Evolutionary conservation across 2,329 filamentous ascomycete species (phyloP).

Genomic region (Alternaria tenuissima): DNA sequence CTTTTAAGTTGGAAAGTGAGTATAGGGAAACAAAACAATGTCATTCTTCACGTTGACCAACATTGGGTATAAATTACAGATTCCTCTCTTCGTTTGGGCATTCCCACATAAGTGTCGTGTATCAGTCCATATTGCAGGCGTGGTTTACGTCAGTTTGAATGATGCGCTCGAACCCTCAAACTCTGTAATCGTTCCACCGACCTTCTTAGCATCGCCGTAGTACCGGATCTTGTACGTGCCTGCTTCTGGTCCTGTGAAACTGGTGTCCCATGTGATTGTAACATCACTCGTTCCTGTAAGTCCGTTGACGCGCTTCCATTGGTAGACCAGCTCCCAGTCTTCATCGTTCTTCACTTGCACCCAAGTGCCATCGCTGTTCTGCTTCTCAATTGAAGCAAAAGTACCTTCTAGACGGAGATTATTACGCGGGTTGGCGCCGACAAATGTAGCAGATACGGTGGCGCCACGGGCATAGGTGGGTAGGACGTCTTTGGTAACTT

Average conservation of each 20-base stretch:
- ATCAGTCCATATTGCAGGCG: background rate
- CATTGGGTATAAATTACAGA: background rate
- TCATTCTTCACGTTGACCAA: background rate
- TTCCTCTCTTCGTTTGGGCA: background rate
- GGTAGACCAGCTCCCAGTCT: conserved; percentile 85
- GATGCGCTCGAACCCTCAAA: conserved; percentile 58
- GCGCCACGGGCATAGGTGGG: conserved; percentile 68
- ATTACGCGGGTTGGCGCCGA: conserved; percentile 90
- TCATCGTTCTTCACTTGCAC: conserved; percentile 71
- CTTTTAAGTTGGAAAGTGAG: background rate
- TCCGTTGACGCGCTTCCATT: conserved; percentile 77
- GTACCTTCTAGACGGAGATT: conserved; percentile 81
- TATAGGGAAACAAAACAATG: background rate
- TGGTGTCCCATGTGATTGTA: conserved; percentile 79
- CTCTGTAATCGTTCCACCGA: conserved; percentile 67
- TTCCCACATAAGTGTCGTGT: background rate
- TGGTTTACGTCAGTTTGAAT: conserved; percentile 23
- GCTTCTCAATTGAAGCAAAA: conserved; percentile 77
- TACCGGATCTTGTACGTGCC: conserved; percentile 84
- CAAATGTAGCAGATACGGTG: conserved; percentile 72
- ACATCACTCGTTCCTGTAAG: conserved; percentile 80
- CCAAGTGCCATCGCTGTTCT: conserved; percentile 66
- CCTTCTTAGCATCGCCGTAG: conserved; percentile 80
- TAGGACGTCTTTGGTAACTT: conserved; percentile 65
- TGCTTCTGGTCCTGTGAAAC: conserved; percentile 52